phyloP scores from a whole-genome alignment of 2,329 filamentous ascomycete genomes.

The Alternaria incomplexa region DNA sequence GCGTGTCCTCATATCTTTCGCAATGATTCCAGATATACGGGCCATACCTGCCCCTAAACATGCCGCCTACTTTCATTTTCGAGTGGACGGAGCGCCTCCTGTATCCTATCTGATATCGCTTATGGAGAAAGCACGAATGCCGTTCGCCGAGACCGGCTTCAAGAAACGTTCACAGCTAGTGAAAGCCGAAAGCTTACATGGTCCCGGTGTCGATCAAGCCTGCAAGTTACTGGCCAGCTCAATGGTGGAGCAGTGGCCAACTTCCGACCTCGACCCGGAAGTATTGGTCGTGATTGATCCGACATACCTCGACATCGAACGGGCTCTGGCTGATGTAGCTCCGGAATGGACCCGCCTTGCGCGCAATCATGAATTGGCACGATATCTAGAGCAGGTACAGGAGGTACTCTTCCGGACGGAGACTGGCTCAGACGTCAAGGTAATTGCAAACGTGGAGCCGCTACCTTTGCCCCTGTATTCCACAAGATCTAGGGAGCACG shows the following conservation, averaged over 20 bases:
- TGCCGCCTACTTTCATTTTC: constrained; percentile 44
- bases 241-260: constrained; percentile 50
- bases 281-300: constrained; percentile 34
- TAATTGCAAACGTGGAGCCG: background rate
- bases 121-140: constrained; percentile 36
- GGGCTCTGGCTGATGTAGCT: constrained; percentile 50
- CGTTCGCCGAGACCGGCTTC: constrained; percentile 35
- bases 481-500: background rate
- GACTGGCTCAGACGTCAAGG: background rate
- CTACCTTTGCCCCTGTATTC: background rate
- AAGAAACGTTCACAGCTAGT: constrained; percentile 33
- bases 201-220: constrained; percentile 30
- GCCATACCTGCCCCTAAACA: constrained; percentile 45
- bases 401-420: constrained; percentile 20
- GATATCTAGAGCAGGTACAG: constrained; percentile 55
- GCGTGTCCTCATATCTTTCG: constrained; percentile 55
- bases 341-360: constrained; percentile 58
- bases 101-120: constrained; percentile 5
- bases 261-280: constrained; percentile 38
- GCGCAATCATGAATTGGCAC: constrained; percentile 56
- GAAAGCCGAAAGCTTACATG: constrained; percentile 31
- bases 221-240: constrained; percentile 50
- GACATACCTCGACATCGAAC: constrained; percentile 41
- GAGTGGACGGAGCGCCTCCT: constrained; percentile 38
- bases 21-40: constrained; percentile 50